Percentiles rank a stretch among this genome's conserved stretches.
Conservation (phyloP, 257 asterid species). For the Gardenia jasminoides region DNA sequence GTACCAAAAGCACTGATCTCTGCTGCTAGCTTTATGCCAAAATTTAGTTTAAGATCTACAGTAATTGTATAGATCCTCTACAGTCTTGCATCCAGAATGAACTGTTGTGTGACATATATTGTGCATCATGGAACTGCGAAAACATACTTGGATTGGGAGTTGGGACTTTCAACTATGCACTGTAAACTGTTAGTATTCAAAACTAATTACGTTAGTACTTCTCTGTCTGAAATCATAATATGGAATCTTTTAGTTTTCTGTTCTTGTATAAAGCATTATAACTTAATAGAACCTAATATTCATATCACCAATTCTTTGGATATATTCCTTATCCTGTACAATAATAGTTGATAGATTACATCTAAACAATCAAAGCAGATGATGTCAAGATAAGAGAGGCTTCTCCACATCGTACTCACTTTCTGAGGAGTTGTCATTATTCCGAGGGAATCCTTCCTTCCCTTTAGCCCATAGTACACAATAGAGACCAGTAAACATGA, state of each 20-base stretch:
- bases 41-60: not conserved
- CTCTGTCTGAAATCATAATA: not conserved
- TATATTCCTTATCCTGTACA: not conserved
- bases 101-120: not conserved
- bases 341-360: constrained; percentile 1
- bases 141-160: constrained; percentile 13
- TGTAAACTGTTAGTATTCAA: not conserved
- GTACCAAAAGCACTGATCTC: not conserved
- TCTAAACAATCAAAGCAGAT: not conserved
- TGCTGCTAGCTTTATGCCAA: not conserved
- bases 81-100: constrained; percentile 3
- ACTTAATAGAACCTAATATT: not conserved
- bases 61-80: not conserved
- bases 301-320: not conserved
- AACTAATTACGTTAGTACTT: not conserved
- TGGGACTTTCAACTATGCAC: not conserved
- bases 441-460: constrained; percentile 40
- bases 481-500: constrained; percentile 85
- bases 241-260: not conserved
- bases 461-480: constrained; percentile 87
- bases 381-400: constrained; percentile 61
- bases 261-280: not conserved
- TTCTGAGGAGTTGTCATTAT: constrained; percentile 19
- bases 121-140: constrained; percentile 26
- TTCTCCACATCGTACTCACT: constrained; percentile 61